Conservation (phyloP, 1,284 basidiomycete genomes). For the Ceratobasidium sp. region DNA sequence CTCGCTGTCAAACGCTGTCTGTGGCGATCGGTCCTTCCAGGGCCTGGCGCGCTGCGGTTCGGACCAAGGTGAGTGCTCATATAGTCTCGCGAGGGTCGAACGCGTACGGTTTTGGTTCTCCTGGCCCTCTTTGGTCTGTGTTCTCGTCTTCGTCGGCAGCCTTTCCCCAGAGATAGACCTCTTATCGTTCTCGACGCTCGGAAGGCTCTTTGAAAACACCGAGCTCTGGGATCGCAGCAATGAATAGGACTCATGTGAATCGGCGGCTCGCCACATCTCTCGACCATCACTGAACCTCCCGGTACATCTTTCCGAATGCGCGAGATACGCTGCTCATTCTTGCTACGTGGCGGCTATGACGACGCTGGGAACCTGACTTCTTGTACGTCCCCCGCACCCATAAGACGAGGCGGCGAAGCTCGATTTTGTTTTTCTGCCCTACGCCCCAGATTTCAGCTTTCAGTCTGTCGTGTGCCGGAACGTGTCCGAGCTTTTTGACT, state of each 20-base stretch:
- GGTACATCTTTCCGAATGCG: slow-evolving; percentile 8
- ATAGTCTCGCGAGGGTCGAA: too few species aligned
- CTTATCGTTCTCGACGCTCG: background rate
- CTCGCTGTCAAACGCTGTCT: background rate
- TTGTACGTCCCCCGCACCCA: background rate
- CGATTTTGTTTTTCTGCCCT: slow-evolving; percentile 1
- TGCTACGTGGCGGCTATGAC: slow-evolving; percentile 33
- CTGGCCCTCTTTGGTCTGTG: too few species aligned
- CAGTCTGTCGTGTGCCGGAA: too few species aligned
- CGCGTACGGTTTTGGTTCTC: too few species aligned
- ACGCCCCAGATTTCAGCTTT: too few species aligned
- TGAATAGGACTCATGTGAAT: slow-evolving; percentile 7
- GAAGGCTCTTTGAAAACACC: too few species aligned
- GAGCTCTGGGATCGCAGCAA: background rate
- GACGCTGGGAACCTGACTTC: background rate
- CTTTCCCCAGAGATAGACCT: background rate
- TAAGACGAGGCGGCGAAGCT: slow-evolving; percentile 3
- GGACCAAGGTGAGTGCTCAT: too few species aligned
- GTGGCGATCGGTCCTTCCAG: slow-evolving; percentile 7
- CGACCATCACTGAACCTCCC: background rate
- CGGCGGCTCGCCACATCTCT: slow-evolving; percentile 14
- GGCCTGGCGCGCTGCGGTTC: too few species aligned
- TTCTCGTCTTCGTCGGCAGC: slow-evolving; percentile 11
- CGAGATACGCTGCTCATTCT: background rate
- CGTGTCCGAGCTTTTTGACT: slow-evolving; percentile 26